Conservation (phyloP, 2,329 filamentous ascomycete genomes). For the Aspergillus sp. region DNA sequence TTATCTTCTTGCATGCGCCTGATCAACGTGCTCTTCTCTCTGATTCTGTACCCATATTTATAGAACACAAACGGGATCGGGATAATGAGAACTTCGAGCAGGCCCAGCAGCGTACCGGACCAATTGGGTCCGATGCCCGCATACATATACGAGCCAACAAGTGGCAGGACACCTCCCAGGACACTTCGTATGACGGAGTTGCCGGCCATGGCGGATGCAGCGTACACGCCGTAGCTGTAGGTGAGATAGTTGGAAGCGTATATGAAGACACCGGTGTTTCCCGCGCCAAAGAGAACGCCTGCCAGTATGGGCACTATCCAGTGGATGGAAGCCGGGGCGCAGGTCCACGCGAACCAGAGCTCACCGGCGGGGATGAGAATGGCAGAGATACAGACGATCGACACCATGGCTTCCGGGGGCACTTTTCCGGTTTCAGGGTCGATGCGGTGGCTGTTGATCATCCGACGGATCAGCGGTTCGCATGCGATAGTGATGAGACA, state of each 20-base stretch:
- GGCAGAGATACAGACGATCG: conserved; percentile 75
- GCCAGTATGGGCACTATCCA: conserved; percentile 79
- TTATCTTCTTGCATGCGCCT: conserved; percentile 57
- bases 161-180: conserved; percentile 74
- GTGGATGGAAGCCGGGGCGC: conserved; percentile 71
- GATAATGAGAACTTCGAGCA: conserved; percentile 71
- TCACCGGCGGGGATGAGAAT: conserved; percentile 74
- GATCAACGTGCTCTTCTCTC: conserved; percentile 57
- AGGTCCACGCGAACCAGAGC: conserved; percentile 87
- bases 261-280: conserved; percentile 77
- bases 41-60: conserved; percentile 56
- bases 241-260: conserved; percentile 80
- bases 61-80: conserved; percentile 82
- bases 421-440: conserved; percentile 74
- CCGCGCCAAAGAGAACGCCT: conserved; percentile 74
- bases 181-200: conserved; percentile 73
- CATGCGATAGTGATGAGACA: conserved; percentile 51
- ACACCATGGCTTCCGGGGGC: conserved; percentile 76
- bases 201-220: conserved; percentile 75
- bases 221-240: conserved; percentile 75
- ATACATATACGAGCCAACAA: conserved; percentile 75
- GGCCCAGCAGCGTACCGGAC: conserved; percentile 72
- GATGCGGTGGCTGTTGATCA: conserved; percentile 74
- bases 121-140: conserved; percentile 68
- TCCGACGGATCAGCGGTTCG: conserved; percentile 68